Percentiles rank a stretch among this genome's conserved stretches.
Conservation (phyloP, 2,329 filamentous ascomycete species). For the Alternaria sp. region DNA sequence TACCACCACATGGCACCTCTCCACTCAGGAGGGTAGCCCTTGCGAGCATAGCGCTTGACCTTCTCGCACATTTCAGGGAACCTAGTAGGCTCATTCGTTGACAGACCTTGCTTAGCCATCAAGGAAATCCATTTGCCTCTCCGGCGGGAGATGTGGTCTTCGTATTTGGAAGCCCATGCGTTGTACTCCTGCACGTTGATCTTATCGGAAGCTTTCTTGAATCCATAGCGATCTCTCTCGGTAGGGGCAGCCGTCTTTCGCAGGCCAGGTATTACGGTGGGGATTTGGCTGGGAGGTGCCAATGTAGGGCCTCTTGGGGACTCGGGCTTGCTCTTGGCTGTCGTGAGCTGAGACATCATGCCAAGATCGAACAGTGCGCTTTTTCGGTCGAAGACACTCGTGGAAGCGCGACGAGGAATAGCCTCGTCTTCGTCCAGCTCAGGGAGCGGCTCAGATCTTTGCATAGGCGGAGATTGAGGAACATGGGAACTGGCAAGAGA, state of each 20-base stretch:
- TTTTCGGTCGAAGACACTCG: conserved; percentile 43
- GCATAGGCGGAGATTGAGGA: conserved; percentile 28
- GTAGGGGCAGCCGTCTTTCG: conserved; percentile 33
- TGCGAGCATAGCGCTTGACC: conserved; percentile 87
- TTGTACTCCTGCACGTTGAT: conserved; percentile 80
- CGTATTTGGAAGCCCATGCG: conserved; percentile 77
- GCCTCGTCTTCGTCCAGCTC: conserved; percentile 45
- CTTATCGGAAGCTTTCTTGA: conserved; percentile 85
- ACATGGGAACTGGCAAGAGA: conserved; percentile 9
- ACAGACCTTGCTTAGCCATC: conserved; percentile 76
- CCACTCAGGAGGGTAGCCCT: conserved; percentile 93
- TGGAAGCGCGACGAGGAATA: conserved; percentile 44
- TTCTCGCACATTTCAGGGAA: conserved; percentile 84
- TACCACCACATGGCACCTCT: conserved; percentile 97
- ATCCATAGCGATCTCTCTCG: conserved; percentile 83
- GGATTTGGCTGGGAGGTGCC: conserved; percentile 1
- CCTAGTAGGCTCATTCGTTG: conserved; percentile 71
- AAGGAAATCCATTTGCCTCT: conserved; percentile 82
- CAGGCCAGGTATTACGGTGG: conserved; percentile 15
- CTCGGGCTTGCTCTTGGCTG: conserved; percentile 18
- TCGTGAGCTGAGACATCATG: conserved; percentile 18
- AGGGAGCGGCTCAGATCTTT: conserved; percentile 36
- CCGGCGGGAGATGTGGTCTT: conserved; percentile 74
- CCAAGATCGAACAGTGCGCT: conserved; percentile 37
- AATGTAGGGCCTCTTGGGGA: not conserved